Evolutionary conservation across 2,329 filamentous ascomycete species (phyloP).

Genomic region (Calonectria leucothoes): DNA sequence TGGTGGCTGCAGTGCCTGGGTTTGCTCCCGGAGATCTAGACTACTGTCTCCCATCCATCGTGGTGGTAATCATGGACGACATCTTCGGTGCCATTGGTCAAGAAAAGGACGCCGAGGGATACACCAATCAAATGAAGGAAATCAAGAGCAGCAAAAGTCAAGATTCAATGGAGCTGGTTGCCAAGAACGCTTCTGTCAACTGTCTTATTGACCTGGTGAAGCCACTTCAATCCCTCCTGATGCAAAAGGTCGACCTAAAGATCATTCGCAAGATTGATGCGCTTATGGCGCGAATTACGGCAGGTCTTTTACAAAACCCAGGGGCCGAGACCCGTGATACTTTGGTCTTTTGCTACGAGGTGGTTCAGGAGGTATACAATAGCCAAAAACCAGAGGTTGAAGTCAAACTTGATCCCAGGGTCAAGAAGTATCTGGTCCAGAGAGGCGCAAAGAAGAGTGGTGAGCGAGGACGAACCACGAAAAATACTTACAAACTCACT

Average conservation of each 20-base stretch:
- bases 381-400: conserved; percentile 64
- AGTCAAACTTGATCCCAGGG: conserved; percentile 69
- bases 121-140: conserved; percentile 95
- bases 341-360: conserved; percentile 94
- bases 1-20: conserved; percentile 79
- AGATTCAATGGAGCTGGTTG: conserved; percentile 94
- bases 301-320: conserved; percentile 85
- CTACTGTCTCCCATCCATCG: conserved; percentile 83
- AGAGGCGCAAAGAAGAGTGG: conserved; percentile 81
- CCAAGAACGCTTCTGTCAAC: conserved; percentile 81
- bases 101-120: conserved; percentile 97
- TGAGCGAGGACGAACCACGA: conserved; percentile 77
- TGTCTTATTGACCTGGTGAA: conserved; percentile 80
- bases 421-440: conserved; percentile 83
- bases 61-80: conserved; percentile 94
- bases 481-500: conserved; percentile 87
- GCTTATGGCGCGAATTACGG: conserved; percentile 82
- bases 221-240: conserved; percentile 82
- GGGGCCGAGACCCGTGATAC: conserved; percentile 83
- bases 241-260: conserved; percentile 85
- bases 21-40: conserved; percentile 88
- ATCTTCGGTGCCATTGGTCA: conserved; percentile 93
- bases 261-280: conserved; percentile 93
- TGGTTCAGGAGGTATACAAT: conserved; percentile 88
- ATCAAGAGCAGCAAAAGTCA: conserved; percentile 98